Percentiles rank a stretch among this genome's conserved stretches.
Conservation (phyloP, 768 basidiomycete species). For the Sutorius australiensis region DNA sequence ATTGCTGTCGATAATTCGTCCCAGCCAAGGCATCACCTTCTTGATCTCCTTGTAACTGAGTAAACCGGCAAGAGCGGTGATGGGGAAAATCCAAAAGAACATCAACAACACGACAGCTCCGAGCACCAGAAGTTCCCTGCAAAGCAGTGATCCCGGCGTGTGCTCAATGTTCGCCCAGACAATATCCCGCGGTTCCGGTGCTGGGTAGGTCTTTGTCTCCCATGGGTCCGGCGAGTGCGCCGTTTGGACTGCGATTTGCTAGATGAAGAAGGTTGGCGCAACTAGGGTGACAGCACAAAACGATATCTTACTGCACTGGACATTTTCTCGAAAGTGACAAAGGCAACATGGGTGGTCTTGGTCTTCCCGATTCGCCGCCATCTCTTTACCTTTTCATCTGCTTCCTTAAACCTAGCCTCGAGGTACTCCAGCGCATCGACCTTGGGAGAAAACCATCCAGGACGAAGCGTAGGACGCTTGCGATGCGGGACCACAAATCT, state of each 20-base stretch:
- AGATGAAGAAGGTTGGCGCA: neutral
- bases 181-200: slow-evolving; percentile 94
- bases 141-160: slow-evolving; percentile 50
- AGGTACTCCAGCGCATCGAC: slow-evolving; percentile 91
- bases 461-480: slow-evolving; percentile 70
- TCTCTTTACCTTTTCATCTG: slow-evolving; percentile 79
- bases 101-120: slow-evolving; percentile 67
- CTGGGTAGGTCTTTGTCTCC: slow-evolving; percentile 64
- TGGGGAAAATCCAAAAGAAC: slow-evolving; percentile 91
- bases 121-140: slow-evolving; percentile 71
- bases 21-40: slow-evolving; percentile 85
- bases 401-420: slow-evolving; percentile 71
- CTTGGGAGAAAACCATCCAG: slow-evolving; percentile 67
- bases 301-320: slow-evolving; percentile 71
- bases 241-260: slow-evolving; percentile 88
- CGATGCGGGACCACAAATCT: slow-evolving; percentile 73
- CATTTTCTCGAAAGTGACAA: slow-evolving; percentile 97
- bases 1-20: slow-evolving; percentile 76
- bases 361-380: slow-evolving; percentile 70
- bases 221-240: slow-evolving; percentile 70
- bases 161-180: slow-evolving; percentile 89
- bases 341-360: slow-evolving; percentile 79
- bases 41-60: slow-evolving; percentile 94
- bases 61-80: slow-evolving; percentile 79
- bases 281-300: neutral